Evolutionary conservation across 2,329 filamentous ascomycete species (phyloP).

Genomic region (Endothia cerciana): DNA sequence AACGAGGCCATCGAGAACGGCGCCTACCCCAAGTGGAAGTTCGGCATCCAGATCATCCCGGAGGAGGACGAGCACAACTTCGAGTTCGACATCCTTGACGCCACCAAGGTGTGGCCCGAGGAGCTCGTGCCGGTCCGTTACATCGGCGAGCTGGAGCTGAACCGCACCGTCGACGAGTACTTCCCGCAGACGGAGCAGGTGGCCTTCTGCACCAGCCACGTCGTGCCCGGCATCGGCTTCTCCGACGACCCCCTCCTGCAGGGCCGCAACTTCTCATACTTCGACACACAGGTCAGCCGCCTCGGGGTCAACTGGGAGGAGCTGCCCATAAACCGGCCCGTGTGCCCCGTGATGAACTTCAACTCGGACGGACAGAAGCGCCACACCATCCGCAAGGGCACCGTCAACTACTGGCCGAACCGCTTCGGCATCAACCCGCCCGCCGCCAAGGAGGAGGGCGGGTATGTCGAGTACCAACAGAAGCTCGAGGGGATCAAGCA

Average conservation of each 20-base stretch:
- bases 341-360: constrained; percentile 75
- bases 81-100: constrained; percentile 83
- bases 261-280: constrained; percentile 71
- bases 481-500: constrained; percentile 72
- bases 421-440: constrained; percentile 67
- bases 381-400: constrained; percentile 74
- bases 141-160: constrained; percentile 79
- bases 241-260: constrained; percentile 76
- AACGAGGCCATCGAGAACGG: constrained; percentile 74
- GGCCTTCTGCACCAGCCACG: constrained; percentile 79
- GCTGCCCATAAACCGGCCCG: constrained; percentile 75
- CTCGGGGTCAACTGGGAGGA: constrained; percentile 78
- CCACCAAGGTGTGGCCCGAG: constrained; percentile 86
- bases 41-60: constrained; percentile 78
- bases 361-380: constrained; percentile 75
- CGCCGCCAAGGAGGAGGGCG: constrained; percentile 63
- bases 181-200: constrained; percentile 83
- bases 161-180: constrained; percentile 79
- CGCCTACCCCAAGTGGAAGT: constrained; percentile 76
- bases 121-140: constrained; percentile 75
- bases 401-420: constrained; percentile 81
- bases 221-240: constrained; percentile 78
- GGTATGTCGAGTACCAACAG: constrained; percentile 69
- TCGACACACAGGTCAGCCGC: constrained; percentile 70
- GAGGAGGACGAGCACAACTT: constrained; percentile 76